These are phyloP conservation scores for Ceratobasidium sp. DNA, from an alignment of 1,284 basidiomycete species.

Conservation along the genomic window DNA sequence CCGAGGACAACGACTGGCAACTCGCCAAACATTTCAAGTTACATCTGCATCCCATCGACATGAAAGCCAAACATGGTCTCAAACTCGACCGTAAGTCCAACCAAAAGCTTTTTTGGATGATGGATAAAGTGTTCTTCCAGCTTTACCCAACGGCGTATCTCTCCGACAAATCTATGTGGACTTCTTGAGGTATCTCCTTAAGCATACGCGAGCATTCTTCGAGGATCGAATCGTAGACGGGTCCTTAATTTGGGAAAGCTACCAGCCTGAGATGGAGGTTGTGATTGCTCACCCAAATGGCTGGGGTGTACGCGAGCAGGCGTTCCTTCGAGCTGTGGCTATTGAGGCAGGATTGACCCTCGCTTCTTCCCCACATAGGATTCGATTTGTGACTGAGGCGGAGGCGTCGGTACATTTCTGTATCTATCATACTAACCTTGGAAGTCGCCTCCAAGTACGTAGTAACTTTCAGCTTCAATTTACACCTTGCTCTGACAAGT, in stretches of 20 bases:
- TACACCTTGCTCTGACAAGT: no score
- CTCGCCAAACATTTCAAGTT: slow-evolving; percentile 47
- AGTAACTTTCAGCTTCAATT: no score
- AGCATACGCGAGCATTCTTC: slow-evolving; percentile 42
- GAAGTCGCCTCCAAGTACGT: slow-evolving; percentile 34
- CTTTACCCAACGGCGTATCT: slow-evolving; percentile 37
- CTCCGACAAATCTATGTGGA: slow-evolving; percentile 35
- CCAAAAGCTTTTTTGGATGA: background rate
- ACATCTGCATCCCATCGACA: slow-evolving; percentile 43
- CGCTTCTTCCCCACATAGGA: background rate
- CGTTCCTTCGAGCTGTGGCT: slow-evolving; percentile 42
- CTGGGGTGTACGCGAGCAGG: slow-evolving; percentile 40
- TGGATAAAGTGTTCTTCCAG: slow-evolving; percentile 6
- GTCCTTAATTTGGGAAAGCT: slow-evolving; percentile 36
- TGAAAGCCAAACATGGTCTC: slow-evolving; percentile 27
- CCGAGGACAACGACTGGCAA: slow-evolving; percentile 40
- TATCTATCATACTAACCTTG: slow-evolving; percentile 32
- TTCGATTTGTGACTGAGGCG: slow-evolving; percentile 49
- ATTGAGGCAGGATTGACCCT: slow-evolving; percentile 29
- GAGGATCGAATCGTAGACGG: slow-evolving; percentile 36
- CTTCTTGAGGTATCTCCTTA: slow-evolving; percentile 42
- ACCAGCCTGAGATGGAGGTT: slow-evolving; percentile 23
- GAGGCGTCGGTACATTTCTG: slow-evolving; percentile 50
- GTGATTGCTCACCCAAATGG: slow-evolving; percentile 46
- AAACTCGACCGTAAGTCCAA: slow-evolving; percentile 28